Conservation (phyloP, 352 stramenopile species). For the Pythium angustatum region DNA sequence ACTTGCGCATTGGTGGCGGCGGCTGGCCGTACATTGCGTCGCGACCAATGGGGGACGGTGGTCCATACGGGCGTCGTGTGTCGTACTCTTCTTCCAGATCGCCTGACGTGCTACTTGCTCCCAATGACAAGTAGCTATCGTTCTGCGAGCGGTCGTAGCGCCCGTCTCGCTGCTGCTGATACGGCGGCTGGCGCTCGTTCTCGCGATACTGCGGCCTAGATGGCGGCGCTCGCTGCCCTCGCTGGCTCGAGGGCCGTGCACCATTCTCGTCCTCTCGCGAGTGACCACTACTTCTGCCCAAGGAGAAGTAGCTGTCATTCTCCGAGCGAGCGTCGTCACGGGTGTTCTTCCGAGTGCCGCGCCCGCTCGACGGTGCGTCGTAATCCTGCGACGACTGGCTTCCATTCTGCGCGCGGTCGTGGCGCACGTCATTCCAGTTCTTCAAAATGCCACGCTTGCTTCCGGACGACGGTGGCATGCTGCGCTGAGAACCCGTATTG, state of each 20-base stretch:
- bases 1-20: slow-evolving; percentile 7
- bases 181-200: neutral
- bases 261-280: slow-evolving; percentile 14
- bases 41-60: slow-evolving; percentile 5
- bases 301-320: slow-evolving; percentile 32
- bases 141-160: slow-evolving; percentile 28
- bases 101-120: slow-evolving; percentile 25
- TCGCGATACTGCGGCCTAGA: neutral
- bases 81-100: slow-evolving; percentile 32
- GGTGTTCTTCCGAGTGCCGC: slow-evolving; percentile 3
- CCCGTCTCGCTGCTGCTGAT: slow-evolving; percentile 4
- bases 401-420: slow-evolving; percentile 17
- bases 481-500: slow-evolving; percentile 5
- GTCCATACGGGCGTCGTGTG: slow-evolving; percentile 24
- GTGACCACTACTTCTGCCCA: slow-evolving; percentile 19
- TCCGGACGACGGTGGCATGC: slow-evolving; percentile 4
- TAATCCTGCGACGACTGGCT: slow-evolving; percentile 19
- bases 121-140: slow-evolving; percentile 31
- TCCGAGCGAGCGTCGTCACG: slow-evolving; percentile 23
- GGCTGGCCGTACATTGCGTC: neutral
- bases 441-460: slow-evolving; percentile 27
- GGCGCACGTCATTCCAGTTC: slow-evolving; percentile 26
- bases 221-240: neutral
- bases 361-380: neutral
- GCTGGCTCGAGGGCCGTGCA: neutral